These are phyloP conservation scores for Tetrapisispora nanseiensis DNA, from an alignment of 805 yeast genomes.

Conservation along the genomic window DNA sequence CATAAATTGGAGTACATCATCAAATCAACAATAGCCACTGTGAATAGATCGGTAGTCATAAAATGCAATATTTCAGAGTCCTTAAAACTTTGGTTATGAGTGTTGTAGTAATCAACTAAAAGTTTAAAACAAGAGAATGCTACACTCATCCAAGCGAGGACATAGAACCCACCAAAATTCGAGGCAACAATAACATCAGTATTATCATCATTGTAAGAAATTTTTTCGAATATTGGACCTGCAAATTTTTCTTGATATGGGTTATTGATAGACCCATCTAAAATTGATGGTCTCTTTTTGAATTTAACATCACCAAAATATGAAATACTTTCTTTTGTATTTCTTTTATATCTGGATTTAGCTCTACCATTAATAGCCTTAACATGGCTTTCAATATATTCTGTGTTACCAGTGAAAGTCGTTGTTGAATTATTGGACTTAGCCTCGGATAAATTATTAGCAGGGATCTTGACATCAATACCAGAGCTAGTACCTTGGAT, in stretches of 20 bases:
- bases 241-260: slow-evolving; percentile 21
- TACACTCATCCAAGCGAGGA: slow-evolving; percentile 66
- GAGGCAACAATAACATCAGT: slow-evolving; percentile 8
- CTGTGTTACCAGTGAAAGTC: neutral
- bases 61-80: slow-evolving; percentile 47
- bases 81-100: slow-evolving; percentile 30
- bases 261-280: slow-evolving; percentile 37
- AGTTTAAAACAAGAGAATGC: slow-evolving; percentile 46
- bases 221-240: slow-evolving; percentile 25
- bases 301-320: slow-evolving; percentile 48
- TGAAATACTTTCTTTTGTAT: slow-evolving; percentile 32
- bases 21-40: slow-evolving; percentile 66
- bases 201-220: neutral
- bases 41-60: slow-evolving; percentile 50
- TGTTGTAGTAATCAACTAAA: slow-evolving; percentile 42
- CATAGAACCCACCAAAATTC: slow-evolving; percentile 67
- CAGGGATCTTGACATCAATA: neutral
- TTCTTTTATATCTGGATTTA: slow-evolving; percentile 15
- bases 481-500: neutral
- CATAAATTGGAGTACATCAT: slow-evolving; percentile 64
- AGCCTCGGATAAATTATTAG: neutral
- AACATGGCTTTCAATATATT: slow-evolving; percentile 6
- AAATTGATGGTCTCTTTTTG: slow-evolving; percentile 35
- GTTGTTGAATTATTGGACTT: neutral
- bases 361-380: slow-evolving; percentile 15